These are phyloP conservation scores for Fusarium dimerum DNA, from an alignment of 2,329 filamentous ascomycete species.

Conservation along the genomic window DNA sequence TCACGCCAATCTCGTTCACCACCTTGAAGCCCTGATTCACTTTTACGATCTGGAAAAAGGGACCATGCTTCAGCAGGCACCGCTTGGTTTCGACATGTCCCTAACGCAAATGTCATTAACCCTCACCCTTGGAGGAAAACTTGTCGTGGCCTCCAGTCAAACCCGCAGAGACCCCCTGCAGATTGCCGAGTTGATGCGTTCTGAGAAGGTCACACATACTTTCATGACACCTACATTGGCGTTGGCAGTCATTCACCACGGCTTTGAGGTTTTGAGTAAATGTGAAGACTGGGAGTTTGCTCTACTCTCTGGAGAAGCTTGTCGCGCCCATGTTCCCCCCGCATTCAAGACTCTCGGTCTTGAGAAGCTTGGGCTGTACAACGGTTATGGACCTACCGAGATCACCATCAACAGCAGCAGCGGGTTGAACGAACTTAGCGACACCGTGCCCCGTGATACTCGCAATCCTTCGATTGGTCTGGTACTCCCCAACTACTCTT, in stretches of 20 bases:
- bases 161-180: constrained; percentile 4
- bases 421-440: not conserved
- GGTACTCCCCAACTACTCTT: constrained; percentile 8
- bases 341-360: constrained; percentile 1
- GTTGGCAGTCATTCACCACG: constrained; percentile 8
- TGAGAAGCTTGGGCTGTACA: not conserved
- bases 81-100: constrained; percentile 9
- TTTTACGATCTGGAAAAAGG: constrained; percentile 23
- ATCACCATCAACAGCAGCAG: constrained; percentile 3
- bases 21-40: constrained; percentile 23
- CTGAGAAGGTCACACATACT: constrained; percentile 9
- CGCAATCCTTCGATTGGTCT: not conserved
- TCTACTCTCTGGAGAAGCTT: constrained; percentile 14
- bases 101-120: constrained; percentile 8
- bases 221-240: constrained; percentile 8
- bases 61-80: constrained; percentile 29
- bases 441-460: not conserved
- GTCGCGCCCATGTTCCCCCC: constrained; percentile 4
- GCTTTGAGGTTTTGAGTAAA: not conserved
- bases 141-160: constrained; percentile 2
- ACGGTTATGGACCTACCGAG: constrained; percentile 36
- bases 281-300: constrained; percentile 11
- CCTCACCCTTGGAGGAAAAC: constrained; percentile 1
- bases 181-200: constrained; percentile 1
- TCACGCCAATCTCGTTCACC: constrained; percentile 31